Conservation (phyloP, 1,284 basidiomycete genomes). For the Sporisorium sorghi region DNA sequence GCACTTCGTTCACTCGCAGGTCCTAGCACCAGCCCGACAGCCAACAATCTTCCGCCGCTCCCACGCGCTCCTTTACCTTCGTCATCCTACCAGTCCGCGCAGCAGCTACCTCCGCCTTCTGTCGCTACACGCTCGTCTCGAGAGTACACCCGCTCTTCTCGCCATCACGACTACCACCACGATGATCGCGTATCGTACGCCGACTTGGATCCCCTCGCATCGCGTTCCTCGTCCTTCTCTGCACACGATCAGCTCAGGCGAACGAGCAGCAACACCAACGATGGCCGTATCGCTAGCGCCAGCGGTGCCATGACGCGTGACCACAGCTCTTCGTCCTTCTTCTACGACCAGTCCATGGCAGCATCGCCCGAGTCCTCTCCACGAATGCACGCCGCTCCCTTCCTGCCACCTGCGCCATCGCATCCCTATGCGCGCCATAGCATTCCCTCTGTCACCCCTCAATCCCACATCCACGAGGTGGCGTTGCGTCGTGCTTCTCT, state of each 20-base stretch:
- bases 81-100: not conserved
- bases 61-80: constrained; percentile 1
- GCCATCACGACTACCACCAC: not conserved
- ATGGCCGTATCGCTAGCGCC: not conserved
- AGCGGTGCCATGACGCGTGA: constrained; percentile 5
- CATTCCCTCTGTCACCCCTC: constrained; percentile 8
- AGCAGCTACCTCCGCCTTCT: constrained; percentile 6
- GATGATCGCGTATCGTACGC: constrained; percentile 1
- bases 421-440: constrained; percentile 21
- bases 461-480: constrained; percentile 15
- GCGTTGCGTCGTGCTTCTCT: constrained; percentile 33
- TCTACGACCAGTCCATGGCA: constrained; percentile 23
- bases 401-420: constrained; percentile 3
- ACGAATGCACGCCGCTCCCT: not conserved
- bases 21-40: constrained; percentile 9
- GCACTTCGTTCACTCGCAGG: constrained; percentile 42
- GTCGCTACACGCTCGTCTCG: not conserved
- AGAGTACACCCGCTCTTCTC: not conserved
- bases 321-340: constrained; percentile 27
- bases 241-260: not conserved
- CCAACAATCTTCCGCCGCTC: constrained; percentile 9
- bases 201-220: not conserved
- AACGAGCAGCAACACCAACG: not conserved
- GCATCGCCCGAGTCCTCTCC: constrained; percentile 41
- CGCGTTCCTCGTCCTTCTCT: not conserved